A percentile compares a stretch with the other conserved stretches of the same genome.
These are phyloP conservation scores for Zoysia matrella DNA, from an alignment of 202 grass and related monocot genomes.

Conservation along the genomic window DNA sequence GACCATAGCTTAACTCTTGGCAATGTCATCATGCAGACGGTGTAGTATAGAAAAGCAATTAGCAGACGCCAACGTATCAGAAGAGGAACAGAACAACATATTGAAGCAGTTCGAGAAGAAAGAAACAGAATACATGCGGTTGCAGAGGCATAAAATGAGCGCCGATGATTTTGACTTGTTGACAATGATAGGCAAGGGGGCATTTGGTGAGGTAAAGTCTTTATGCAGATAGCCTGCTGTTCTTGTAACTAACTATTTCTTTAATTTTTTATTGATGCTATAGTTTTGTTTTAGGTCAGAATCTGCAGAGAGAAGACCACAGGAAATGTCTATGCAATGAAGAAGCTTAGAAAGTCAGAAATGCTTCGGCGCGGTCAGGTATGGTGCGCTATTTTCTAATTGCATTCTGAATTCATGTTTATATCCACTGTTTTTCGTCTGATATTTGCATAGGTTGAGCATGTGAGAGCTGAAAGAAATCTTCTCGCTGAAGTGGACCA, in stretches of 20 bases:
- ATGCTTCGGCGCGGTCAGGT: constrained; percentile 99
- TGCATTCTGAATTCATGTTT: constrained; percentile 20
- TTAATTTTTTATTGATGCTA: not conserved
- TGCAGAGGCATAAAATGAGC: constrained; percentile 98
- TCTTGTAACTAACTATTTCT: not conserved
- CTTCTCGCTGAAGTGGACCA: constrained; percentile 97
- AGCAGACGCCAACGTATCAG: constrained; percentile 73
- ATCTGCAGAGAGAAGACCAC: constrained; percentile 86
- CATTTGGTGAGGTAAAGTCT: constrained; percentile 92
- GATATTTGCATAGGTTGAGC: constrained; percentile 74
- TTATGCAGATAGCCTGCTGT: constrained; percentile 16
- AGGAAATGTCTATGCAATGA: constrained; percentile 96
- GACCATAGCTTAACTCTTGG: constrained; percentile 23
- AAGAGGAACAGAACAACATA: constrained; percentile 89
- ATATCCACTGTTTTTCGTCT: not conserved
- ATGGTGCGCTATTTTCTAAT: constrained; percentile 19
- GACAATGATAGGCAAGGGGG: constrained; percentile 96
- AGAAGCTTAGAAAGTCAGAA: constrained; percentile 98
- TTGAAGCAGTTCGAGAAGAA: constrained; percentile 95
- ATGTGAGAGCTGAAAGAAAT: constrained; percentile 98
- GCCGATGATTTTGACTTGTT: constrained; percentile 91
- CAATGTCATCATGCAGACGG: constrained; percentile 55
- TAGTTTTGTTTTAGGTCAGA: constrained; percentile 77
- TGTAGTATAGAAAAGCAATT: constrained; percentile 84
- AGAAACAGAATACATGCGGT: constrained; percentile 95